Evolutionary conservation across 2,329 filamentous ascomycete species (phyloP), one percentile per base, ranked within the genome.

Genomic region (Xylariaceae sp.): DNA sequence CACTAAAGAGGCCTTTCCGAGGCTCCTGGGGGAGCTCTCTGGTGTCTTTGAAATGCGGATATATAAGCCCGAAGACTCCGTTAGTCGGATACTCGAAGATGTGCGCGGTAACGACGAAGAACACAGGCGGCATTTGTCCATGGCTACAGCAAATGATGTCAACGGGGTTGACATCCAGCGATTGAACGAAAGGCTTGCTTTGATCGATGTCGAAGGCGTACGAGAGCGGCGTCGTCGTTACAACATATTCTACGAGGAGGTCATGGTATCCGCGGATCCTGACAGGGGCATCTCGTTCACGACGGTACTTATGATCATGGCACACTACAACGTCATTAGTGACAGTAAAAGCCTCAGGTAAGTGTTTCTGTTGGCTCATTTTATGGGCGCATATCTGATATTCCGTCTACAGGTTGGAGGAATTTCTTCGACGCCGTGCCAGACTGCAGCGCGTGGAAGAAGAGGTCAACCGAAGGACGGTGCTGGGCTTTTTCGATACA

Each of bases 241-340:
- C 76, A 96, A 96, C 63, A 80, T 87, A n/a, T 99, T 99, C 71
- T 99, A 90, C 66, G 92, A 97, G 71, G 95, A 99, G 73, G 88
- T 97, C 18, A 83, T 97, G 70, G 90, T 96, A 5, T 92, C 91
- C 4, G 90, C 92, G 4, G 92, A 99, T 69, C 88, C 87, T 1
- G 89, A 95, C 65, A 82, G 83, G 58, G 94, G 94, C 45, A 95
- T 99, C 55, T 87, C 89, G 0, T 99, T 99, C 70, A 94, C 90
- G 2, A 86, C 87, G 6, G 87, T 96, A 19, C 78, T 99, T 48
- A 94, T 99, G 87, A 95, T 95, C 56, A 78, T 99, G 53, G 92
- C 95, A 32, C 94, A 99, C 71, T 95, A 99, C 78, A 99, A 97
- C 66, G 91, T 99, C 66, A 99, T 99, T 69, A 96, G 87, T 62